Evolutionary conservation across 495 filamentous ascomycete species (phyloP).

Genomic region (Penicillium lagena): DNA sequence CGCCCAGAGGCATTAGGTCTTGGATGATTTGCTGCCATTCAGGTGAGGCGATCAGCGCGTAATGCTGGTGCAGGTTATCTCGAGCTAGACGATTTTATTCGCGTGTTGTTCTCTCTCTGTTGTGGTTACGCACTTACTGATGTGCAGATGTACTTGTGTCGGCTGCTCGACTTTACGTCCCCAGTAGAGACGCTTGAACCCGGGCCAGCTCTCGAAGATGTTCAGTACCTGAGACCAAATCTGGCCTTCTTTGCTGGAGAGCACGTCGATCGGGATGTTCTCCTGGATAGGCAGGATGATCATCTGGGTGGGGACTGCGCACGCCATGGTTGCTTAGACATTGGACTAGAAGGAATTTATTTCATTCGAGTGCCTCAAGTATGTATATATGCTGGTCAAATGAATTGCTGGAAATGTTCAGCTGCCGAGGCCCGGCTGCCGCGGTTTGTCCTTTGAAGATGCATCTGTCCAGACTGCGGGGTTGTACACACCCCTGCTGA

Average conservation of each 20-base stretch:
- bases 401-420: too few species aligned
- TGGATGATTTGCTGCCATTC: constrained; percentile 12
- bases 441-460: constrained; percentile 4
- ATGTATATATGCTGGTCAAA: too few species aligned
- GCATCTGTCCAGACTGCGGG: constrained; percentile 8
- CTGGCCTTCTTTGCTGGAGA: constrained; percentile 10
- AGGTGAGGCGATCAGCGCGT: constrained; percentile 13
- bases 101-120: not conserved
- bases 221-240: constrained; percentile 12
- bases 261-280: constrained; percentile 8
- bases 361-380: too few species aligned
- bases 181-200: constrained; percentile 14
- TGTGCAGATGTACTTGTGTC: constrained; percentile 13
- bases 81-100: constrained; percentile 8
- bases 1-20: constrained; percentile 1
- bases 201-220: constrained; percentile 11
- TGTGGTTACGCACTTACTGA: constrained; percentile 8
- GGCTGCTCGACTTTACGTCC: constrained; percentile 16
- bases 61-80: constrained; percentile 12
- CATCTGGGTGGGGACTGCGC: constrained; percentile 21
- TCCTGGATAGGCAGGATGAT: constrained; percentile 18
- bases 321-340: constrained; percentile 4
- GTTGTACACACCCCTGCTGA: constrained; percentile 2
- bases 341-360: not conserved
- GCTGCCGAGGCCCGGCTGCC: constrained; percentile 8